These are phyloP conservation scores for Candida suzukii DNA, from an alignment of 805 yeast genomes.

Conservation along the genomic window DNA sequence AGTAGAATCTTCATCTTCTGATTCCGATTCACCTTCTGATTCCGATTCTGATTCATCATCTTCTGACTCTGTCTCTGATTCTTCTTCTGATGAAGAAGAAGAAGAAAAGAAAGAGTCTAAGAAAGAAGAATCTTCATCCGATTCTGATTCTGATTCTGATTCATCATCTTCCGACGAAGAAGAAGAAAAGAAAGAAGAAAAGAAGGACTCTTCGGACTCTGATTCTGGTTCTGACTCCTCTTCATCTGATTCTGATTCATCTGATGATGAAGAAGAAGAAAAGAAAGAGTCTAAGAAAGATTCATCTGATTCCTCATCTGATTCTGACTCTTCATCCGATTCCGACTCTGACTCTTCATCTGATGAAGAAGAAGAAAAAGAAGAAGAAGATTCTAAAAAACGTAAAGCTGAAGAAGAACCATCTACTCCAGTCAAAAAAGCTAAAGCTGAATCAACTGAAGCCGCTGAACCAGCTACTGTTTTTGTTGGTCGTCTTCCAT, in stretches of 20 bases:
- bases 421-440: conserved; percentile 44
- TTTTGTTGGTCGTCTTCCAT: conserved; percentile 95
- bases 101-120: conserved; percentile 15
- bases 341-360: conserved; percentile 16
- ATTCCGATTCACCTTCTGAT: conserved; percentile 13
- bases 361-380: conserved; percentile 9
- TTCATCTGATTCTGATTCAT: conserved; percentile 24
- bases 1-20: conserved; percentile 16
- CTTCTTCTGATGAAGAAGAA: conserved; percentile 8
- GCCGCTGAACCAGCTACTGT: conserved; percentile 72
- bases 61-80: conserved; percentile 9
- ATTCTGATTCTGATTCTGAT: conserved; percentile 16
- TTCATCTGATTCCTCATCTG: conserved; percentile 19
- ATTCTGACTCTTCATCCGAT: conserved; percentile 8
- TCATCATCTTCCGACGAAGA: conserved; percentile 3
- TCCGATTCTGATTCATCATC: conserved; percentile 9
- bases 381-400: conserved; percentile 24
- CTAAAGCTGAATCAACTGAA: conserved; percentile 24
- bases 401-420: conserved; percentile 35
- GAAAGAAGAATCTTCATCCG: no score
- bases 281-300: conserved; percentile 5
- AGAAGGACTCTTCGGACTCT: conserved; percentile 17
- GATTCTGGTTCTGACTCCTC: conserved; percentile 26
- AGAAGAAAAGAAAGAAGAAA: conserved; percentile 17
- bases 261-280: conserved; percentile 9